A percentile compares a stretch with the other conserved stretches of the same genome.
Evolutionary conservation across 441 rosid species (phyloP).

Genomic region (Jatropha podagrica): DNA sequence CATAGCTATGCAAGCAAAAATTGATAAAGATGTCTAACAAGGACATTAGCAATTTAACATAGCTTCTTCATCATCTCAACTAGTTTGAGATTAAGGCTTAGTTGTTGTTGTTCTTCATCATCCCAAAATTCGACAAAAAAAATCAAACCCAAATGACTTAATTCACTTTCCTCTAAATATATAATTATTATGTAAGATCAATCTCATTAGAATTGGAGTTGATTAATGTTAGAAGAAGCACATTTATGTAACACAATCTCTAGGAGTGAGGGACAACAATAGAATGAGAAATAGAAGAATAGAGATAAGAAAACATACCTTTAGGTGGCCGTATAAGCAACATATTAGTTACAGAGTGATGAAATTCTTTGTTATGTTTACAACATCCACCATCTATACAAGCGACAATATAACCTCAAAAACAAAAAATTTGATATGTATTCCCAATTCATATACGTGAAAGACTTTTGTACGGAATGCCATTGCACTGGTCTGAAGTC

Average conservation of each 20-base stretch:
- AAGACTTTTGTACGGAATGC: neutral
- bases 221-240: neutral
- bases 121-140: too few relatives aligned
- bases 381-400: constrained; percentile 16
- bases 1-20: neutral
- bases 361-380: constrained; percentile 13
- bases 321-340: neutral
- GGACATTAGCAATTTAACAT: too few relatives aligned
- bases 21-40: too few relatives aligned
- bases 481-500: neutral
- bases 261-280: neutral
- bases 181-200: neutral
- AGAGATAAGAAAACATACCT: neutral
- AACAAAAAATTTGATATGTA: neutral
- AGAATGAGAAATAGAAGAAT: neutral
- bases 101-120: too few relatives aligned
- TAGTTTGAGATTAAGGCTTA: too few relatives aligned
- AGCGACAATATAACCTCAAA: constrained; percentile 7
- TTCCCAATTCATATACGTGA: constrained; percentile 9
- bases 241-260: neutral
- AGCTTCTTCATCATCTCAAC: too few relatives aligned
- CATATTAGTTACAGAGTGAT: constrained; percentile 9
- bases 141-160: neutral
- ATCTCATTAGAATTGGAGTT: neutral
- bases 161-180: neutral